Percentiles rank a stretch among this genome's conserved stretches.
Evolutionary conservation across 176 grass and related monocot species (phyloP).

Genomic region (Oryza longistaminata): DNA sequence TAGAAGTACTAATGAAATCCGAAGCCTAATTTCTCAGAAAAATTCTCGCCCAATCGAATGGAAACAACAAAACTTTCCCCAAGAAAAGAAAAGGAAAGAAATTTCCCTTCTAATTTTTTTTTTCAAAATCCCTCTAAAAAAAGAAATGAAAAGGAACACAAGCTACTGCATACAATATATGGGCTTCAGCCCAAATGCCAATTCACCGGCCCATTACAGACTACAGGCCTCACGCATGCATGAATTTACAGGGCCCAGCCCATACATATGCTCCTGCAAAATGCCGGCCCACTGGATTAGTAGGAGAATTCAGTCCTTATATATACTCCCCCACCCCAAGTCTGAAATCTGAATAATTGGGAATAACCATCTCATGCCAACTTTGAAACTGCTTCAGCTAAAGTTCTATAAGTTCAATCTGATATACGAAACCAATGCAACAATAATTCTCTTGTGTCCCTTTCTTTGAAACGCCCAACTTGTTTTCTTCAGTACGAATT

Average conservation of each 20-base stretch:
- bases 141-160: too few species aligned
- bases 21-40: too few species aligned
- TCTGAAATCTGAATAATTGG: background rate
- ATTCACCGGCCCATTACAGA: background rate
- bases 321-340: background rate
- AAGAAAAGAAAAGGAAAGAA: background rate
- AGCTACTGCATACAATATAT: background rate
- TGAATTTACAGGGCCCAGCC: background rate
- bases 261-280: background rate
- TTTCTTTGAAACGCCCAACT: background rate
- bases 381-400: background rate
- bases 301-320: background rate
- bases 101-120: too few species aligned
- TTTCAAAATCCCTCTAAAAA: too few species aligned
- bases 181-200: background rate
- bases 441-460: background rate
- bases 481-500: background rate
- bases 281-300: background rate
- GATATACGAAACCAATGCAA: background rate
- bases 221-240: background rate
- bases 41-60: too few species aligned
- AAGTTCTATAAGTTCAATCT: background rate
- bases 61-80: too few species aligned
- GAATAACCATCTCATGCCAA: background rate
- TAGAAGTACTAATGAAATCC: too few species aligned